Conservation (phyloP, 2,329 filamentous ascomycete species). For the Alternaria sp. region DNA sequence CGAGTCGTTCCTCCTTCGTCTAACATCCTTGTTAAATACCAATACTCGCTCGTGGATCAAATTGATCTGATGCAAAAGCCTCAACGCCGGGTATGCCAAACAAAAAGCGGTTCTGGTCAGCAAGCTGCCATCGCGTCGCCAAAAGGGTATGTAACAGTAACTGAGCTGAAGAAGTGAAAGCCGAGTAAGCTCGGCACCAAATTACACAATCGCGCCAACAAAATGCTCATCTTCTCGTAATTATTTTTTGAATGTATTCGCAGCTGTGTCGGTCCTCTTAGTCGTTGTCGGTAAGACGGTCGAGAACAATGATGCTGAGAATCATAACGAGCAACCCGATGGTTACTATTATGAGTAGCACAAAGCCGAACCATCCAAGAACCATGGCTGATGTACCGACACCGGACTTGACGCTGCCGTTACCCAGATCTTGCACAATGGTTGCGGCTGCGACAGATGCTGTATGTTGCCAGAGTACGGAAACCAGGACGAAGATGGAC, state of each 20-base stretch:
- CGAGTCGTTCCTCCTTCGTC: constrained; percentile 19
- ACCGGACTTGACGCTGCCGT: constrained; percentile 84
- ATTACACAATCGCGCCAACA: constrained; percentile 34
- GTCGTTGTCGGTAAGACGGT: constrained; percentile 62
- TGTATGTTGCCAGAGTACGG: constrained; percentile 88
- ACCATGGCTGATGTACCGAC: constrained; percentile 97
- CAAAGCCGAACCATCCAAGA: constrained; percentile 96
- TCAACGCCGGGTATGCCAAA: constrained; percentile 45
- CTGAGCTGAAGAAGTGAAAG: constrained; percentile 29
- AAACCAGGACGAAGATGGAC: constrained; percentile 71
- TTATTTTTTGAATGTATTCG: constrained; percentile 16
- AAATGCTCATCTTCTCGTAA: constrained; percentile 20
- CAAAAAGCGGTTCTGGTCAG: constrained; percentile 33
- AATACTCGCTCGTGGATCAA: constrained; percentile 16
- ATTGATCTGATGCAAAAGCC: constrained; percentile 26
- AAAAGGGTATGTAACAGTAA: constrained; percentile 42
- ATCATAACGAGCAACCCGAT: constrained; percentile 97
- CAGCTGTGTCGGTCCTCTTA: constrained; percentile 18
- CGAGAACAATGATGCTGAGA: constrained; percentile 83
- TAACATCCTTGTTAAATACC: constrained; percentile 12
- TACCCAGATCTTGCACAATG: constrained; percentile 90
- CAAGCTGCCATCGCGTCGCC: constrained; percentile 35
- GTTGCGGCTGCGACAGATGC: constrained; percentile 94
- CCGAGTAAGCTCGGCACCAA: constrained; percentile 39
- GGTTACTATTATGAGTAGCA: constrained; percentile 90